Conservation (phyloP, 208 protist species). For the Trichomonas tenax region DNA sequence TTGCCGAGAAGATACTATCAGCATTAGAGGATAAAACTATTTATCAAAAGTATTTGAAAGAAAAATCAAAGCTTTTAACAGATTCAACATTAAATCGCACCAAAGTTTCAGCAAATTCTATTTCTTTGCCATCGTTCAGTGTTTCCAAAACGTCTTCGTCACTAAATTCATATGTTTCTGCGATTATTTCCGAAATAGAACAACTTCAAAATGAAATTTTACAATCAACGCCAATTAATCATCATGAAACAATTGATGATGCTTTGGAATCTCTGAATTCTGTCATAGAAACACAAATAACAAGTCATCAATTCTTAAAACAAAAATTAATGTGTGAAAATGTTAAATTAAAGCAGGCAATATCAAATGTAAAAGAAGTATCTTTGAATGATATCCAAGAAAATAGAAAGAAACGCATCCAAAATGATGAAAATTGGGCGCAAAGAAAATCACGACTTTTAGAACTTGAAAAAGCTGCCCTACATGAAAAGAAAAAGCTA, state of each 20-base stretch:
- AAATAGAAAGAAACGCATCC: neutral
- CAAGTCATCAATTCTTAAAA: neutral
- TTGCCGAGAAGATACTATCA: neutral
- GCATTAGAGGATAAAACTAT: neutral
- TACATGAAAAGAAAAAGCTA: neutral
- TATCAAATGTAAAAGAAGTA: neutral
- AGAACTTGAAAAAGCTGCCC: neutral
- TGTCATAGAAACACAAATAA: neutral
- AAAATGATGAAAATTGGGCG: neutral
- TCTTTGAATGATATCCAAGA: neutral
- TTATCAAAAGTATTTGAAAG: neutral
- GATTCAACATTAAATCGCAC: neutral
- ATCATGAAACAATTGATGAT: neutral
- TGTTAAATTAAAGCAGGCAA: neutral
- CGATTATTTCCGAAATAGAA: neutral
- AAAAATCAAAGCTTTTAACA: neutral
- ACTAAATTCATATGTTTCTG: neutral
- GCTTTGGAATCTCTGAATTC: neutral
- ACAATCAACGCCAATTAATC: neutral
- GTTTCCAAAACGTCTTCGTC: too few relatives aligned
- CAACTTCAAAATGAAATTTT: neutral
- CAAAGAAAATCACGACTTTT: neutral
- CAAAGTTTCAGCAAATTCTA: neutral
- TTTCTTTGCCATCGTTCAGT: too few relatives aligned
- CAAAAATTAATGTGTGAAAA: neutral